Percentiles rank a stretch among this genome's conserved stretches.
Conservation (phyloP, 2,329 filamentous ascomycete species). For the Plectosphaerella sp. region DNA sequence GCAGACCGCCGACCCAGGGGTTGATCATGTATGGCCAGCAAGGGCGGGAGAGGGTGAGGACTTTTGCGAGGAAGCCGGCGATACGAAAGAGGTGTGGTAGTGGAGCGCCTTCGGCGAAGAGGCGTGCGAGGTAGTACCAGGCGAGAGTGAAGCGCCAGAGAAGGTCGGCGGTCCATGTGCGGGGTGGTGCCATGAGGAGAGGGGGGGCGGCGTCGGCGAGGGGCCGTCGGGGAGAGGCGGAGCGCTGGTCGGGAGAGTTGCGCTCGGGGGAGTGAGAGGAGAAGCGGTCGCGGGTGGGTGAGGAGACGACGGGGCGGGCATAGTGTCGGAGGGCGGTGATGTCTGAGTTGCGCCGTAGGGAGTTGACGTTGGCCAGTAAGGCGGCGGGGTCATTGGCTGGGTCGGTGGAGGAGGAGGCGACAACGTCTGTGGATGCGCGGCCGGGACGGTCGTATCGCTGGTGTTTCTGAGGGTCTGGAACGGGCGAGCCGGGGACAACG, state of each 20-base stretch:
- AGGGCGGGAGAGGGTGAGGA: conserved; percentile 58
- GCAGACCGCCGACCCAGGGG: conserved; percentile 58
- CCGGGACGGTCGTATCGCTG: conserved; percentile 5
- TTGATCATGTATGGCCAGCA: conserved; percentile 71
- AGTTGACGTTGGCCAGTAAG: conserved; percentile 8
- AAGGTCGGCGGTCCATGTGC: conserved; percentile 24
- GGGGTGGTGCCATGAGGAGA: conserved; percentile 46
- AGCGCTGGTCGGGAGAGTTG: conserved; percentile 4
- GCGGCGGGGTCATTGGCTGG: background rate
- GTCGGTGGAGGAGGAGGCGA: conserved; percentile 5
- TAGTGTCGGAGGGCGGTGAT: conserved; percentile 6
- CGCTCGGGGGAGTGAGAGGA: conserved; percentile 24
- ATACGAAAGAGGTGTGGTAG: conserved; percentile 44
- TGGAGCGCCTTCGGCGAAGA: conserved; percentile 18
- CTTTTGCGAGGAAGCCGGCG: conserved; percentile 63
- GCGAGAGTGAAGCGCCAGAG: conserved; percentile 28
- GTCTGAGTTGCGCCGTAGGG: conserved; percentile 8
- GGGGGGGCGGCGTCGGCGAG: conserved; percentile 26
- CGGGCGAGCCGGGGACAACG: conserved; percentile 41
- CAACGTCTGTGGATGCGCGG: background rate
- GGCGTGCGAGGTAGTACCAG: conserved; percentile 27
- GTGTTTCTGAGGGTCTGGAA: conserved; percentile 30
- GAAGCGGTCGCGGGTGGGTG: conserved; percentile 35
- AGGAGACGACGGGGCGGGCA: conserved; percentile 25
- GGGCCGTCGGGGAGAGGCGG: conserved; percentile 10